Base-by-base conservation (phyloP, 352 stramenopile genomes). In the Phytophthora palmivora region DNA sequence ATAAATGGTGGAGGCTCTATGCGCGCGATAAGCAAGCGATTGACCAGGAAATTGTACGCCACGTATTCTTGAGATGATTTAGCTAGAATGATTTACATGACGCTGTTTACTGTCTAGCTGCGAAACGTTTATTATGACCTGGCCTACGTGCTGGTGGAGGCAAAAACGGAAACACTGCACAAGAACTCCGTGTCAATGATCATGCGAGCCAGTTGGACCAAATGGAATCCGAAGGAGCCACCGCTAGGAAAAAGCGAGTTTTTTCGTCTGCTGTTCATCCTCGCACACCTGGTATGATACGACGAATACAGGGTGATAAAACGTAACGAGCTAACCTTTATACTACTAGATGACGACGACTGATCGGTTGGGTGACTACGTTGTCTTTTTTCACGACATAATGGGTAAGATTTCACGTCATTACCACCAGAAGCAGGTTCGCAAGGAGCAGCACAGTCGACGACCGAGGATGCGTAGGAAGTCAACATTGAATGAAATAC, bases 151-250 rank as follows among this genome's bases (percentile, higher is more conserved):
- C 63, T 94, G 2, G 78, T 94, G 4, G 77, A 91, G 43, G 81
- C 81, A 30, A 91, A 92, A 59, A 92, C 83, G 5, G 77, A 92
- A 63, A 91, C 71, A 5, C 78, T 86, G 5, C 80, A 92, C 61
- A 91, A 91, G 61, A 92, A 91, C 58, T 85, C 81, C 1, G 82
- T 93, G 15, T 89, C 79, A 3, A 92, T 91, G 72, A 82, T 93
- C 50, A 58, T 94, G 68, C 78, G 79, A 10, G 62, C 72, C 9
- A 75, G 49, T 30, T 94, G 84, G 82, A 82, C 79, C 15, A 91
- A 91, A 55, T 95, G 82, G 78, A 84, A 58, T 24, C 14, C 67
- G 15, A 86, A 82, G 24, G 81, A 91, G 28, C 53, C 69, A 24
- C 81, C 82, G 28, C 67, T 93, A 6, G 51, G 57, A n/a, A 74